A percentile compares a stretch with the other conserved stretches of the same genome.
Evolutionary conservation across 306 rosid genomes (phyloP).

Genomic region (Myrica gale): DNA sequence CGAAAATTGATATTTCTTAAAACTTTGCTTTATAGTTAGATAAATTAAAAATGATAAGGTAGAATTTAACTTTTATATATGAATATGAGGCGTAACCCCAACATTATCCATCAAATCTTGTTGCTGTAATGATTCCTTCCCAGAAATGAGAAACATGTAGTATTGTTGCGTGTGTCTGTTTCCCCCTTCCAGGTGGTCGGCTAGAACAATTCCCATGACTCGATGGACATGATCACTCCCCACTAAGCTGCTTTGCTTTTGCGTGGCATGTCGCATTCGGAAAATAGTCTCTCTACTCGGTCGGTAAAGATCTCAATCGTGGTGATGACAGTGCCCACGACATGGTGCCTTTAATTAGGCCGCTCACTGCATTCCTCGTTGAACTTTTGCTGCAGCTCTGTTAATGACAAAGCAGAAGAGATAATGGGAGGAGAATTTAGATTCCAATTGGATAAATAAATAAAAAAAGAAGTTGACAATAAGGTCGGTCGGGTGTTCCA

Average conservation of each 20-base stretch:
- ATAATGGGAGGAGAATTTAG: not conserved
- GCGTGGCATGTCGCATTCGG: not conserved
- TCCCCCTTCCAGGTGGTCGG: constrained; percentile 16
- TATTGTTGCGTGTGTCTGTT: not conserved
- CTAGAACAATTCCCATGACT: constrained; percentile 12
- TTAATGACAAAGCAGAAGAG: constrained; percentile 21
- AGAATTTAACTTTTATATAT: no score
- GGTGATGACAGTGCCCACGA: not conserved
- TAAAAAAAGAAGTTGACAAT: not conserved
- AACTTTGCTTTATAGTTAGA: no score
- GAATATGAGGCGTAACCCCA: no score
- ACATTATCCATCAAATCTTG: not conserved
- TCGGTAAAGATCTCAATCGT: constrained; percentile 34
- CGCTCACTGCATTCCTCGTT: not conserved
- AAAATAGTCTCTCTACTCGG: not conserved
- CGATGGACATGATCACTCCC: constrained; percentile 10
- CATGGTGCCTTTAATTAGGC: not conserved
- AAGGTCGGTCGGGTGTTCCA: not conserved
- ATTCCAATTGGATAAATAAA: constrained; percentile 4
- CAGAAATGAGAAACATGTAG: not conserved
- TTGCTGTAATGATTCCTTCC: constrained; percentile 10
- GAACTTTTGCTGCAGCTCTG: not conserved
- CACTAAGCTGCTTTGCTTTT: not conserved
- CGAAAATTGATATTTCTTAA: no score
- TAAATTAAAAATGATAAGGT: no score